Percentiles rank a stretch among this genome's conserved stretches.
These are phyloP conservation scores for Monoraphidium neglectum DNA, from an alignment of 139 green algal species.

Conservation along the genomic window DNA sequence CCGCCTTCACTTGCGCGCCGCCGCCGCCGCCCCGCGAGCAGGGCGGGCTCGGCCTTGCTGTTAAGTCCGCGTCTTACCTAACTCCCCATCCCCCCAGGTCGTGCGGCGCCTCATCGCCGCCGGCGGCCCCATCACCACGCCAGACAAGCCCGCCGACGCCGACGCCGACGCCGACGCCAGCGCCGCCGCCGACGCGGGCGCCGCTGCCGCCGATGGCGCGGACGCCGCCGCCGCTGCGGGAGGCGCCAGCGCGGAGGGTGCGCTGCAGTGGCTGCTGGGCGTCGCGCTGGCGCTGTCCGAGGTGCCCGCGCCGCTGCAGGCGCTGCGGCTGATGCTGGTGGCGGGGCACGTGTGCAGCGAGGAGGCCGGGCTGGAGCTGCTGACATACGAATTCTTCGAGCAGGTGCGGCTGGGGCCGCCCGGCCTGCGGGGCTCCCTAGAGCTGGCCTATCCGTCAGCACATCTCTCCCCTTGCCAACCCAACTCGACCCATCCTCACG, in stretches of 20 bases:
- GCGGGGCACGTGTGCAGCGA: constrained; percentile 66
- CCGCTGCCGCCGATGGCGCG: not conserved
- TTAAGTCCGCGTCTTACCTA: too few relatives aligned
- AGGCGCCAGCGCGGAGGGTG: constrained; percentile 12
- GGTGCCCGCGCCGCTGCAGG: constrained; percentile 53
- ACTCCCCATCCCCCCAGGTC: not conserved
- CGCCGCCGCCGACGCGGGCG: not conserved
- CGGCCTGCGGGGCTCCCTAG: too few relatives aligned
- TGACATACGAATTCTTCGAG: constrained; percentile 95
- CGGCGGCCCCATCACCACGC: not conserved
- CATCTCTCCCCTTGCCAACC: too few relatives aligned
- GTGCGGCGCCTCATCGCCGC: too few relatives aligned
- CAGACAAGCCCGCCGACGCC: not conserved
- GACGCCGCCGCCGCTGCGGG: not conserved
- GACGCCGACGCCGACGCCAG: not conserved
- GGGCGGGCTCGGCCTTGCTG: too few relatives aligned
- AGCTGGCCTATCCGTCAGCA: too few relatives aligned
- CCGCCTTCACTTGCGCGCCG: too few relatives aligned
- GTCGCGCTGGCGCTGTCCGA: constrained; percentile 43
- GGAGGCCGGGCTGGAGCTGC: constrained; percentile 76
- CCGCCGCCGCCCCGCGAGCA: too few relatives aligned
- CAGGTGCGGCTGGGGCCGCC: too few relatives aligned
- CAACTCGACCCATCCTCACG: too few relatives aligned
- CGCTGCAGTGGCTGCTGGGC: constrained; percentile 46
- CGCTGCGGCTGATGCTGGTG: constrained; percentile 81